These are phyloP conservation scores for Furcasterigmium furcatum DNA, from an alignment of 2,329 filamentous ascomycete genomes.

Conservation along the genomic window DNA sequence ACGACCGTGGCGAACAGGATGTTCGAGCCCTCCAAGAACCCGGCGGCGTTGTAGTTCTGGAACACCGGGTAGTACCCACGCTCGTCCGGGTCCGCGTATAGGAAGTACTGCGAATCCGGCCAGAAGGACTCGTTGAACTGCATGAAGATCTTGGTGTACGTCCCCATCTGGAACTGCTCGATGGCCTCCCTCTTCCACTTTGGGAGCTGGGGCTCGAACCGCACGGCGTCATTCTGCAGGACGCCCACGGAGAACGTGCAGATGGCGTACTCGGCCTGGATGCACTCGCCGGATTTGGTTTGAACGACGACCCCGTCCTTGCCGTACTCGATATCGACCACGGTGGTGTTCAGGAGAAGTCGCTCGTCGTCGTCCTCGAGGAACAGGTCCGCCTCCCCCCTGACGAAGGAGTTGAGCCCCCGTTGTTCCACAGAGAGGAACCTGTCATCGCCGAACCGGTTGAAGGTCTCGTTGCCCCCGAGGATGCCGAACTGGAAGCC, in stretches of 20 bases:
- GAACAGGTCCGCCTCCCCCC: constrained; percentile 55
- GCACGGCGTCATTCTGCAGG: constrained; percentile 57
- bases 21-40: constrained; percentile 57
- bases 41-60: constrained; percentile 56
- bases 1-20: constrained; percentile 66
- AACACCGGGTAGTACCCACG: constrained; percentile 53
- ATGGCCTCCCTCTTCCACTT: constrained; percentile 63
- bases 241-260: constrained; percentile 68
- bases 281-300: constrained; percentile 50
- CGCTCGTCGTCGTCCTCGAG: constrained; percentile 48
- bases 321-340: constrained; percentile 52
- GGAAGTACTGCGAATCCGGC: constrained; percentile 41
- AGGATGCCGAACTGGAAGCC: constrained; percentile 53
- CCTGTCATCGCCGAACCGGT: constrained; percentile 59
- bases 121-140: constrained; percentile 68
- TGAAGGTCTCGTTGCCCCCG: constrained; percentile 58
- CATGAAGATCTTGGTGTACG: constrained; percentile 71
- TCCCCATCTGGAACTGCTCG: constrained; percentile 64
- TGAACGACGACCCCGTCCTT: constrained; percentile 48
- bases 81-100: constrained; percentile 37
- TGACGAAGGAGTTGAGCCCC: constrained; percentile 57
- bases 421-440: constrained; percentile 59
- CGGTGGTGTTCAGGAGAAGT: constrained; percentile 52
- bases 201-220: constrained; percentile 57
- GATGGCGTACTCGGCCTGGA: constrained; percentile 60